These are phyloP conservation scores for Leishmania martiniquensis DNA, from an alignment of 208 protist genomes.

Conservation along the genomic window DNA sequence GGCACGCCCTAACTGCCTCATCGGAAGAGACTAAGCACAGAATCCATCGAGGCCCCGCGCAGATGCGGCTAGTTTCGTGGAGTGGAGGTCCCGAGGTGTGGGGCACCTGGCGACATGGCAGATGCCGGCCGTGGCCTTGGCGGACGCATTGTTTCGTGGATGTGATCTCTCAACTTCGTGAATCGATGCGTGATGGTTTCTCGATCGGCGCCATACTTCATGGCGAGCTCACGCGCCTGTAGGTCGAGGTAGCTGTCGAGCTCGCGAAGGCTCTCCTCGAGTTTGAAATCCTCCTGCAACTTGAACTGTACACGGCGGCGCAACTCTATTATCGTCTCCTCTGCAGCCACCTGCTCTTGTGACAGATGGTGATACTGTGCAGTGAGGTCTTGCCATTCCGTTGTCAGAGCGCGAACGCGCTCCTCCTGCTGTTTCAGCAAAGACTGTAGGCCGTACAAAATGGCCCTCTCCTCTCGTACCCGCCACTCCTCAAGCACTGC, in stretches of 20 bases:
- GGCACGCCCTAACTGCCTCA: background rate
- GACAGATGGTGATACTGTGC: slow-evolving; percentile 56
- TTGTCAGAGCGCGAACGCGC: slow-evolving; percentile 1
- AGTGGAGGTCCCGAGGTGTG: background rate
- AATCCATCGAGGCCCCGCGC: background rate
- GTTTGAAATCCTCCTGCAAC: slow-evolving; percentile 66
- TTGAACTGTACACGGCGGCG: slow-evolving; percentile 77
- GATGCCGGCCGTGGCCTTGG: background rate
- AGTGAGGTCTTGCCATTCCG: slow-evolving; percentile 54
- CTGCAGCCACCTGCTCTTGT: slow-evolving; percentile 59
- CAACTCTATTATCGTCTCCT: slow-evolving; percentile 70
- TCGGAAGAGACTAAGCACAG: slow-evolving; percentile 1
- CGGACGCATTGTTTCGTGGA: slow-evolving; percentile 57
- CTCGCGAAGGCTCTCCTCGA: slow-evolving; percentile 72
- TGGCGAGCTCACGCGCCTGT: slow-evolving; percentile 81
- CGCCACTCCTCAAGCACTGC: slow-evolving; percentile 8
- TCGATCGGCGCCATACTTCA: slow-evolving; percentile 84
- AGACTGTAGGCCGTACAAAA: slow-evolving; percentile 38
- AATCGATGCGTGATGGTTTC: slow-evolving; percentile 80
- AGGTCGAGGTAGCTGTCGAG: slow-evolving; percentile 75
- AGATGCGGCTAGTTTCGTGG: slow-evolving; percentile 2
- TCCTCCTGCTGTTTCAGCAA: slow-evolving; percentile 23
- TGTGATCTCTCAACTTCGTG: slow-evolving; percentile 56
- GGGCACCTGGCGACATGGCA: background rate
- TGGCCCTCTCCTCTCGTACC: slow-evolving; percentile 17